Base-by-base conservation (phyloP, 306 rosid genomes). In the Chamaecrista fasciculata region DNA sequence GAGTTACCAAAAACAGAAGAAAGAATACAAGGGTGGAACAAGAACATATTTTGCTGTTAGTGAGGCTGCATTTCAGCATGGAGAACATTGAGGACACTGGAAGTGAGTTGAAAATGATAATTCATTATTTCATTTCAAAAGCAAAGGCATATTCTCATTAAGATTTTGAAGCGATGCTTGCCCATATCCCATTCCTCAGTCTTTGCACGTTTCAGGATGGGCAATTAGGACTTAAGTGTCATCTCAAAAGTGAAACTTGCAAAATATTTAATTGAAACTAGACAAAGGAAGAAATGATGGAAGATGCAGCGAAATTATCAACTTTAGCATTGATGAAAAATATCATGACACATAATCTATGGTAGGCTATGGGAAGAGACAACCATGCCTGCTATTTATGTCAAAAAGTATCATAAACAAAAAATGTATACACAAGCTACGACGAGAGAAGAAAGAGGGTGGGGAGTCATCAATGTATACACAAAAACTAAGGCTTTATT, bases 361-460 rank as follows among this genome's bases (percentile, higher is more conserved):
- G 43, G 43, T 7, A 4, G 12, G 10, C 12, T 37, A 0, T 37
- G 3, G 43, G 4, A 37, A 6, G 43, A 37, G 12, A 1, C 43
- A 37, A 8, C 6, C 4, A 1, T n/a, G 37, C 37, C 37, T 33
- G 4, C 4, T 6, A 33, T 33, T 33, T 4, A 33, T 33, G 37
- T 1, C 42, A 37, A 37, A 37, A 7, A 37, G 42, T 37, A 0
- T 4, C 37, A 6, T 31, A 31, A 6, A 31, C 8, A 71, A 58
- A 36, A 59, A 69, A 69, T 78, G n/a, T n/a, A n/a, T n/a, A n/a
- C 74, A 83, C 72, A 59, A 60, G 68, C 78, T 47, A 60, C 29
- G 62, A n/a, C 19, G 33, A 26, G 55, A 56, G 39, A 39, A 53
- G 71, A 70, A 80, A 15, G 75, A 26, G 67, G 67, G 62, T 75